Conservation (phyloP, 192 early-diverging fungal species). For the Mortierella hygrophila region DNA sequence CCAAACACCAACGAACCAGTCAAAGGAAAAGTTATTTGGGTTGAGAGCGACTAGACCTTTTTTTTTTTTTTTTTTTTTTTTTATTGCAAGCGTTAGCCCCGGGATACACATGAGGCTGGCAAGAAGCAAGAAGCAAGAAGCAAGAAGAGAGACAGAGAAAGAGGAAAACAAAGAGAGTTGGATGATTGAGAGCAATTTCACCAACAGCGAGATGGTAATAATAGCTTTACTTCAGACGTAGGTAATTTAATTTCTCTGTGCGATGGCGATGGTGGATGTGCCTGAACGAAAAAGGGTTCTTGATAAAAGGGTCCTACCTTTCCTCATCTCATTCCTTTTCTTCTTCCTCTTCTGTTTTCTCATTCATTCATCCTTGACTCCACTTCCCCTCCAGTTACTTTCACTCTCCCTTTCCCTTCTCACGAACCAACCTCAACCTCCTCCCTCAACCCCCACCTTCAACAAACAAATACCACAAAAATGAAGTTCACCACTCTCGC, state of each 20-base stretch:
- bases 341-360: not conserved
- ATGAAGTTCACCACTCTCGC: slow-evolving; percentile 46
- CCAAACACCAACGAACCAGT: too few relatives aligned
- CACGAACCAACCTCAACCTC: not conserved
- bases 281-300: not conserved
- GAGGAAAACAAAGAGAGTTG: too few relatives aligned
- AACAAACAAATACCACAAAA: not conserved
- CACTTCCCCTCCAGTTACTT: not conserved
- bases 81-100: too few relatives aligned
- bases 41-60: too few relatives aligned
- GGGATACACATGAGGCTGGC: too few relatives aligned
- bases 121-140: too few relatives aligned
- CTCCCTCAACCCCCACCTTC: not conserved
- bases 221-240: not conserved
- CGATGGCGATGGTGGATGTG: not conserved
- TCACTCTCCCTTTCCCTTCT: not conserved
- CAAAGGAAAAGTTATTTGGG: too few relatives aligned
- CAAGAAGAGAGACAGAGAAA: too few relatives aligned
- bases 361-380: slow-evolving; percentile 7
- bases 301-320: not conserved
- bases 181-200: too few relatives aligned
- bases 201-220: too few relatives aligned
- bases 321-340: not conserved
- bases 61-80: too few relatives aligned
- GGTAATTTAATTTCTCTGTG: not conserved